Base-by-base conservation (phyloP, 805 yeast species). In the Zygoascus flipseniorum region DNA sequence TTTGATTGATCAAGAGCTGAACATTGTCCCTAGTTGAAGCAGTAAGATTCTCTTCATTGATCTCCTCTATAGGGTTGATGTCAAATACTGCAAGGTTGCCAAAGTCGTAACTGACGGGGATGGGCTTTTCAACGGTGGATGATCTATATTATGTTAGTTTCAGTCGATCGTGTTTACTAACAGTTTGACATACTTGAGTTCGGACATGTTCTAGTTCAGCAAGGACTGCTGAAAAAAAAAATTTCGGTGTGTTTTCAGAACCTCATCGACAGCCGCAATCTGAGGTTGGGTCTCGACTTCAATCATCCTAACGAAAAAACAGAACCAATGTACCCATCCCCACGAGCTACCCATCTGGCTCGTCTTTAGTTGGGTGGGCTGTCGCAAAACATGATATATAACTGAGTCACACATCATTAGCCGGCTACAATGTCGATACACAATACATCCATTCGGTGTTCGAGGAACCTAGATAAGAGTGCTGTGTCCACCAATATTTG, bases 11-110 rank as follows among this genome's bases (percentile, higher is more conserved):
- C 62, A 93, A 75, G 54, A 92, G 76, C 72, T 93, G 99, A 31
- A 87, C 88, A 68, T 93, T 90, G 65, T 92, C 99, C 73, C 99
- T 82, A 39, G 97, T 81, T 18, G 81, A 73, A 5, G 78, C 71
- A 51, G 76, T 74, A 56, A 93, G 72, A 56, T 84, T 78, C 48
- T 72, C 77, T 67, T 89, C 95, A 62, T 79, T 81, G 45, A 76
- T 73, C 18, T 77, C 75, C 59, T 87, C 95, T 59, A 92, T 71
- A 19, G 96, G 96, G 68, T 89, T 90, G 39, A 90, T 76, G 70
- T 92, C 98, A 65, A 88, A 90, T 1, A 86, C 87, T 5, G 97
- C 85, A 52, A 93, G 76, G 69, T 92, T 86, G 37, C 99, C 99
- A 57, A 92, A 73, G 68, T 93, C 99, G 66, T 79, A 92, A 2